Evolutionary conservation across 164 flowering plant species (phyloP), one percentile per base, ranked within the genome.

Genomic region (Aristolochia contorta): DNA sequence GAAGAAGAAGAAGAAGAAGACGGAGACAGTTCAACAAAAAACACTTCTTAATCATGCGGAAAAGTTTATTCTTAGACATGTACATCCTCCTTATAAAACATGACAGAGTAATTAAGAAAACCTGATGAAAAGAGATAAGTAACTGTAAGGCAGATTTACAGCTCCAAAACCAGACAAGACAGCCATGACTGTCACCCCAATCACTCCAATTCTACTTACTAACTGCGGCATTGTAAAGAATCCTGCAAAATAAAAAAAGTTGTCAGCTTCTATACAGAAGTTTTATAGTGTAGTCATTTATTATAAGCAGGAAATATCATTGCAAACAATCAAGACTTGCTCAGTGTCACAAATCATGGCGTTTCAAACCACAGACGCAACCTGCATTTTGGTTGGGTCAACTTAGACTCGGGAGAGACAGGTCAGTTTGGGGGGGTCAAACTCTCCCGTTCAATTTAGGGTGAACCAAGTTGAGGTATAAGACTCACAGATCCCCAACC

Each of bases 131-230:
- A 93, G 96, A 50, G 99, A 93, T 20, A 91, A 69, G 67, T 93
- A 93, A 73, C 96, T 88, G 75, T 88, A 91, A 16, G 99, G 99
- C 71, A 93, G 81, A 80, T 91, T 93, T 23, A 93, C 99, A 72
- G 99, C 99, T 70, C 99, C 99, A 79, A 93, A 91, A 65, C 99
- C 99, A 72, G 99, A 88, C 43, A 90, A 69, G 43, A 93, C 85
- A 60, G 99, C 95, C 99, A 93, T 88, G 69, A 93, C 89, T 27
- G 96, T 88, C 57, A 93, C 99, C 30, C 99, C 99, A 72, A 93
- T 82, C 16, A 93, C 97, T 43, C 91, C 99, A 70, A 93, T 91
- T 78, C 99, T 82, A 72, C 99, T 93, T 32, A 93, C 97, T 76
- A 93, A 76, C 75, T 90, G 99, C 63, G 99, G 82, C 74, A 84